Conservation (phyloP, 2,329 filamentous ascomycete species). For the Diaporthe australafricana region DNA sequence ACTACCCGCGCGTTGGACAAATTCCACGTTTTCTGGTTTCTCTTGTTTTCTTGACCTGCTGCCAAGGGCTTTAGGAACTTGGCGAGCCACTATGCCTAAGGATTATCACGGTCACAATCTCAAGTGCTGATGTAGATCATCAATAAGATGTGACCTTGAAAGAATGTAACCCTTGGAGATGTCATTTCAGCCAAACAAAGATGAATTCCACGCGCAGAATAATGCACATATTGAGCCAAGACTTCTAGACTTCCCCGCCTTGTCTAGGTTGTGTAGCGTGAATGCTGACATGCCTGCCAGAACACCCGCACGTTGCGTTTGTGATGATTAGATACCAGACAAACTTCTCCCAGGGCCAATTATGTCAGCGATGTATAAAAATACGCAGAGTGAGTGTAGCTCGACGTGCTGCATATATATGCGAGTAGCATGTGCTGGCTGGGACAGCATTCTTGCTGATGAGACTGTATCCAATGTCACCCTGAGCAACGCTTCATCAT, state of each 20-base stretch:
- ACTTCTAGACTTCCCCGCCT: not conserved
- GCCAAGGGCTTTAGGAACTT: not conserved
- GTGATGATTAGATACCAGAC: not conserved
- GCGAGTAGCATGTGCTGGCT: not conserved
- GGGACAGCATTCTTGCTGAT: not conserved
- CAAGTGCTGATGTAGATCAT: not conserved
- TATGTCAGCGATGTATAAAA: not conserved
- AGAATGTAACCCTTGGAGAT: not conserved
- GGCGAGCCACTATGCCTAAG: not conserved
- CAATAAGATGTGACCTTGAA: not conserved
- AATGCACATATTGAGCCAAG: not conserved
- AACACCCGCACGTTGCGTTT: not conserved
- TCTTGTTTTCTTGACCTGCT: not conserved
- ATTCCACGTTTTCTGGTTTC: not conserved
- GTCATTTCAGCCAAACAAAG: not conserved
- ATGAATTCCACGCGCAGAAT: not conserved
- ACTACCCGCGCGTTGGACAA: too few species aligned
- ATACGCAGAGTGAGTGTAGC: not conserved
- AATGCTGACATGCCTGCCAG: not conserved
- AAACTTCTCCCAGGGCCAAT: not conserved
- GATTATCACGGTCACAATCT: not conserved
- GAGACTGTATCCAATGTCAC: too few species aligned
- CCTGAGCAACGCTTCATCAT: not conserved
- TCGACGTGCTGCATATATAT: not conserved
- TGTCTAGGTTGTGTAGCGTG: not conserved